Percentiles rank a stretch among this genome's conserved stretches.
These are phyloP conservation scores for Gossypium bickii DNA, from an alignment of 345 rosid species.

Conservation along the genomic window DNA sequence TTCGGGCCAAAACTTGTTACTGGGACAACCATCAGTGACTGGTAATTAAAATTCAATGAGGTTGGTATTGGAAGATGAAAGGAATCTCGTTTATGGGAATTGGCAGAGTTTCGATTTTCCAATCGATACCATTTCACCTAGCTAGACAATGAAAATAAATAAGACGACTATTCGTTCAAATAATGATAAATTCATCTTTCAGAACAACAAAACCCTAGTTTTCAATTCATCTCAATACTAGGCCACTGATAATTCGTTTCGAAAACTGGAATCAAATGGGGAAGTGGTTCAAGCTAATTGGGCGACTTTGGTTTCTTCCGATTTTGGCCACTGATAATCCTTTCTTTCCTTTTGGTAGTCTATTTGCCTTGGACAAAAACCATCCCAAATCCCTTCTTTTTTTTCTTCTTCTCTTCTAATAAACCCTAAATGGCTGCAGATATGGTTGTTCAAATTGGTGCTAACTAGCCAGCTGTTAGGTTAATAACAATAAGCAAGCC, in stretches of 20 bases:
- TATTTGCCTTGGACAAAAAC: no score
- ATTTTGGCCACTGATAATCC: constrained; percentile 15
- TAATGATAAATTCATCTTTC: constrained; percentile 39
- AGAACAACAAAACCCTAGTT: neutral
- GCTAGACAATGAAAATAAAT: constrained; percentile 26
- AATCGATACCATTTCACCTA: constrained; percentile 44
- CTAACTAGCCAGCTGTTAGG: no score
- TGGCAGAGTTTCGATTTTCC: constrained; percentile 31
- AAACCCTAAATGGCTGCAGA: no score
- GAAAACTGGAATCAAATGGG: constrained; percentile 19
- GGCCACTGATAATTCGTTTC: constrained; percentile 6
- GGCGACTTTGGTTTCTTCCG: constrained; percentile 24
- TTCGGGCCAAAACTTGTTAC: constrained; percentile 31
- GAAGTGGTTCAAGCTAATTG: constrained; percentile 15
- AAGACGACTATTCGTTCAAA: constrained; percentile 20
- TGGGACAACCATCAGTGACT: neutral
- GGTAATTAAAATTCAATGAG: constrained; percentile 20
- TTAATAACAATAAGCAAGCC: no score
- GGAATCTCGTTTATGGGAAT: constrained; percentile 26
- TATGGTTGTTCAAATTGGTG: no score
- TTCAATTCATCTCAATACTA: constrained; percentile 35
- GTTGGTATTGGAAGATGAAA: constrained; percentile 23
- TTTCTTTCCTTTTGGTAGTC: no score
- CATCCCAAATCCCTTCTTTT: no score
- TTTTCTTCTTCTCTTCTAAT: no score